Evolutionary conservation across 2,329 filamentous ascomycete genomes (phyloP).

Genomic region (Scedosporium minutisporum): DNA sequence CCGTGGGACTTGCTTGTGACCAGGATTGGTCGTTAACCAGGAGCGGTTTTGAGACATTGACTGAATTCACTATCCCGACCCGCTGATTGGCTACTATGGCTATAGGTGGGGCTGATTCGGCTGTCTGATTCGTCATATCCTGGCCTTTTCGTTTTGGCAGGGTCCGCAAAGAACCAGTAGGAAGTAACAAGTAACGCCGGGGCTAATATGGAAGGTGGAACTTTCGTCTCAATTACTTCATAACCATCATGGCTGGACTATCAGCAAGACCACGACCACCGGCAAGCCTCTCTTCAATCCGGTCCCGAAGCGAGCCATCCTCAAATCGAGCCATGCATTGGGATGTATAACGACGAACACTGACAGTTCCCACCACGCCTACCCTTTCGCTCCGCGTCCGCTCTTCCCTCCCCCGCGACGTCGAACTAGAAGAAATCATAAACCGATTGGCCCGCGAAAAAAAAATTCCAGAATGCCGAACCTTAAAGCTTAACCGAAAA

Average conservation of each 20-base stretch:
- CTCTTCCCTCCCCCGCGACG: not conserved
- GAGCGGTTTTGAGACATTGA: not conserved
- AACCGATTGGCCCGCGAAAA: not conserved
- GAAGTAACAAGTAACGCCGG: not conserved
- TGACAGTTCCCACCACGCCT: not conserved
- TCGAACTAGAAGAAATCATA: not conserved
- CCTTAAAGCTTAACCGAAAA: not conserved
- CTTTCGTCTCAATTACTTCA: slow-evolving; percentile 2
- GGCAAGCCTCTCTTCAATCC: not conserved
- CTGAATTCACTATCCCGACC: not conserved
- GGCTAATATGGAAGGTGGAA: not conserved
- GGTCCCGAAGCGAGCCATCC: not conserved
- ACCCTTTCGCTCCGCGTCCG: not conserved
- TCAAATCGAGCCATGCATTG: not conserved
- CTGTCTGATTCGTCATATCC: not conserved
- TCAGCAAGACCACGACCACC: not conserved
- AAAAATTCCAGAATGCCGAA: not conserved
- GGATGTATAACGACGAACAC: not conserved
- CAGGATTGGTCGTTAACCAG: not conserved
- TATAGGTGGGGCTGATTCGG: not conserved
- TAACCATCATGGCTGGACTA: not conserved
- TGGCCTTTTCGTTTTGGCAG: not conserved
- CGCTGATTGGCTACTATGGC: not conserved
- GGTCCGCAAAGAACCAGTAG: not conserved
- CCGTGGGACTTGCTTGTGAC: not conserved